Base-by-base conservation (phyloP, 225 moss, liverwort and hornwort species). In the Asterella californica region DNA sequence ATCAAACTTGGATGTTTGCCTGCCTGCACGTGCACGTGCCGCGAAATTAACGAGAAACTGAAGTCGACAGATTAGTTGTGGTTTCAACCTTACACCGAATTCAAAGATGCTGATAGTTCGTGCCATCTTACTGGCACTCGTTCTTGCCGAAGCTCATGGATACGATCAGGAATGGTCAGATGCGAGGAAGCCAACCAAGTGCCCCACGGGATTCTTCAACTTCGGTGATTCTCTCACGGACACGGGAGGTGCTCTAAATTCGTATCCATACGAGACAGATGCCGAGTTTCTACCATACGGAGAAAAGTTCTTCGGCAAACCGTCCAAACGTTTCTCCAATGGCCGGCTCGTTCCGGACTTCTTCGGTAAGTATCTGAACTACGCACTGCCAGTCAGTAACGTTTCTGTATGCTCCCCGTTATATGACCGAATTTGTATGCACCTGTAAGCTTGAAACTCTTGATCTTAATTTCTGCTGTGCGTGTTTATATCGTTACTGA, bases 221-320 rank as follows among this genome's bases (percentile, higher is more conserved):
- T 82, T 82, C 22, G 82, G 82, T 53, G 82, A 82, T 29, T 82
- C 77, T 15, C 77, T 78, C 15, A 61, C 82, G 5, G 82, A 82
- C 53, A 82, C 82, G 9, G 82, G 82, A 45, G 60, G 27, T 54
- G 72, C 67, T 36, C 29, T 78, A 24, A 46, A 25, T 24, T 71
- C 53, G 14, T 78, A 71, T 17, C 82, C 82, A 17, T 71, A 4
- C 21, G 9, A 32, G 2, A 25, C 42, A 25, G 64, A 75, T 34
- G 3, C 17, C 2, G 75, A 83, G 42, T 22, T 64, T 2, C 69
- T 45, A 70, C 83, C 83, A 1, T 83, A 83, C 6, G 83, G 79
- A 45, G 55, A 79, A 22, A 66, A 19, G 0, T 83, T 83, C 37
- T 83, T 83, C 18, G 79, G 83, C 10, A 47, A 45, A 0, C 79